Evolutionary conservation across 257 asterid species (phyloP).

Genomic region (Fraxinus anomala): DNA sequence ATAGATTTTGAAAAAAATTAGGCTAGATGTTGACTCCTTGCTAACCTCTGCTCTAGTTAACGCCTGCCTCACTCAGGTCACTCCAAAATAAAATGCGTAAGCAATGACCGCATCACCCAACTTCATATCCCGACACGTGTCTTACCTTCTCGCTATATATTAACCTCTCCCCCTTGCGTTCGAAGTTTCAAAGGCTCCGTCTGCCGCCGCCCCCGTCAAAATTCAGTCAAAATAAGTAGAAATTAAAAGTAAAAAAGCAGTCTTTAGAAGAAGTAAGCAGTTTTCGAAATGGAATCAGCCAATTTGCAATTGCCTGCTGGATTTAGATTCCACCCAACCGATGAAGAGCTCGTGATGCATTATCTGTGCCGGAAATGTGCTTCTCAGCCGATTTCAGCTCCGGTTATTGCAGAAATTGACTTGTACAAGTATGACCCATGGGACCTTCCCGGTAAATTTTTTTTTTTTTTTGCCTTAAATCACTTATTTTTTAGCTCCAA

Average conservation of each 20-base stretch:
- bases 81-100: too few relatives aligned
- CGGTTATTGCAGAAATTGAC: conserved; percentile 51
- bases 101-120: too few relatives aligned
- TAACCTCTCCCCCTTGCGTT: not conserved
- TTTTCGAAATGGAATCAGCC: conserved; percentile 16
- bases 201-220: not conserved
- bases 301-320: conserved; percentile 52
- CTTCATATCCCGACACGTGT: not conserved
- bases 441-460: conserved; percentile 48
- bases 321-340: conserved; percentile 53
- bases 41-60: too few relatives aligned
- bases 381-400: conserved; percentile 36
- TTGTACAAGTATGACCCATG: conserved; percentile 51
- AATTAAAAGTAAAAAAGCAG: not conserved
- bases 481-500: not conserved
- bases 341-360: conserved; percentile 54
- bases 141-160: not conserved
- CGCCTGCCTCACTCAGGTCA: too few relatives aligned
- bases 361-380: conserved; percentile 48
- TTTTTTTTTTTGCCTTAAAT: too few relatives aligned
- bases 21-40: too few relatives aligned
- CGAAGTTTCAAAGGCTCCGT: conserved; percentile 17
- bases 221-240: not conserved
- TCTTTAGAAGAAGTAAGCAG: not conserved
- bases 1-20: too few relatives aligned